Evolutionary conservation across 2,329 filamentous ascomycete genomes (phyloP).

Genomic region (Mycogone perniciosa): DNA sequence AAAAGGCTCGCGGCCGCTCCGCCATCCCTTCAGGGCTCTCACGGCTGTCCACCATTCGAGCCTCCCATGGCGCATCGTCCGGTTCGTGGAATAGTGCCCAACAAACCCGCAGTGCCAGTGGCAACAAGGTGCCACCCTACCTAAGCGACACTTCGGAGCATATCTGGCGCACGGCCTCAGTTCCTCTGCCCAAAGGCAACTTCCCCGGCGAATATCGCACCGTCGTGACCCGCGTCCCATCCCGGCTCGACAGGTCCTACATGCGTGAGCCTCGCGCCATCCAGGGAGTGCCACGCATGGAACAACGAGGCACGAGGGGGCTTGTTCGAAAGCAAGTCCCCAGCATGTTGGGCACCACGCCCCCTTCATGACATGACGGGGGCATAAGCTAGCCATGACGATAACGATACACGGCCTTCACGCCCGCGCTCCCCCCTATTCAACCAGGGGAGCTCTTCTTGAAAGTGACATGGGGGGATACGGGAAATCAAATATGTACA

Average conservation of each 20-base stretch:
- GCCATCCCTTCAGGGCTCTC: slow-evolving; percentile 60
- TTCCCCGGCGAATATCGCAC: slow-evolving; percentile 57
- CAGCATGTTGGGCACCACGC: slow-evolving; percentile 39
- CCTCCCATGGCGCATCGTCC: slow-evolving; percentile 44
- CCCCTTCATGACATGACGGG: slow-evolving; percentile 26
- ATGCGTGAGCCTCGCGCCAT: slow-evolving; percentile 92
- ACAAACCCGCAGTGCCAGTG: slow-evolving; percentile 27
- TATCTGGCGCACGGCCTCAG: slow-evolving; percentile 65
- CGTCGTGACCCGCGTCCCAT: slow-evolving; percentile 61
- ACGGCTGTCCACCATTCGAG: slow-evolving; percentile 53
- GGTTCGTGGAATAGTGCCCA: slow-evolving; percentile 32
- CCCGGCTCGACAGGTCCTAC: slow-evolving; percentile 74
- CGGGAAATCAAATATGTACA: slow-evolving; percentile 9
- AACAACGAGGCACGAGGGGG: slow-evolving; percentile 43
- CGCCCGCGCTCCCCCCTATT: too few relatives aligned
- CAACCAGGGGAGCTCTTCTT: too few relatives aligned
- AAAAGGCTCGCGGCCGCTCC: slow-evolving; percentile 60
- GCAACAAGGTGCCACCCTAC: slow-evolving; percentile 49
- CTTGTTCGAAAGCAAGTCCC: slow-evolving; percentile 52
- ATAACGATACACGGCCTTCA: too few relatives aligned
- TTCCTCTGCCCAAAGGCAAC: slow-evolving; percentile 54
- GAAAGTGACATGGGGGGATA: not conserved
- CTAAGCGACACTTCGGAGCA: slow-evolving; percentile 70
- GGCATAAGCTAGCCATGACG: too few relatives aligned
- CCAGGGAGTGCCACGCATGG: slow-evolving; percentile 70